phyloP scores from a whole-genome alignment of 1,284 basidiomycete genomes.

The Bondarzewia mesenterica region DNA sequence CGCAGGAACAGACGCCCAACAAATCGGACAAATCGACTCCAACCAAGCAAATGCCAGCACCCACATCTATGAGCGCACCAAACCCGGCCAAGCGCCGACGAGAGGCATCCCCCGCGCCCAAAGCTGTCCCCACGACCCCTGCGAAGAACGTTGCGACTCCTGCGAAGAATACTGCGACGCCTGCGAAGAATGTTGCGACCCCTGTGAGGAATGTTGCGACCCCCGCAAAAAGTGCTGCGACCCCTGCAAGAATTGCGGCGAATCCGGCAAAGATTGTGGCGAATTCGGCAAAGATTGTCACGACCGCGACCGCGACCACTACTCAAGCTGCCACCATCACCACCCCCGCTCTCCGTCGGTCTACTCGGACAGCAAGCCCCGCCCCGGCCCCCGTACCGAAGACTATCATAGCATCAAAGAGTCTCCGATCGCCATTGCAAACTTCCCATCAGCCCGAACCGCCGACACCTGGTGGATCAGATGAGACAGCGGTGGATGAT shows the following conservation, averaged over 20 bases:
- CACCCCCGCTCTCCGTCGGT: slow-evolving; percentile 31
- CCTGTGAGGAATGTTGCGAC: no score
- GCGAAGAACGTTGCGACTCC: slow-evolving; percentile 11
- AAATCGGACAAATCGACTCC: slow-evolving; percentile 19
- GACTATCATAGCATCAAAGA: slow-evolving; percentile 24
- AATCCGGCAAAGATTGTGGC: no score
- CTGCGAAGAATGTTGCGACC: slow-evolving; percentile 6
- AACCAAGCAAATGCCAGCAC: slow-evolving; percentile 24
- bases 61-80: slow-evolving; percentile 18
- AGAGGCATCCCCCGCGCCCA: slow-evolving; percentile 44
- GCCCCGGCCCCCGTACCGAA: slow-evolving; percentile 22
- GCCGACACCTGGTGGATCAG: slow-evolving; percentile 44
- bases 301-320: slow-evolving; percentile 13
- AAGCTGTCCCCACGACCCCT: slow-evolving; percentile 12
- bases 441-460: slow-evolving; percentile 20
- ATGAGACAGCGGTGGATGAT: slow-evolving; percentile 56
- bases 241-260: no score
- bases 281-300: no score
- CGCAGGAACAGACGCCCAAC: slow-evolving; percentile 23
- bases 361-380: slow-evolving; percentile 32
- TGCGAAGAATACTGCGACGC: slow-evolving; percentile 9
- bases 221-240: no score
- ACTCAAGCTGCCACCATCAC: slow-evolving; percentile 18
- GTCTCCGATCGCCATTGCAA: slow-evolving; percentile 27
- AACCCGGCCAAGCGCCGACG: slow-evolving; percentile 57